Evolutionary conservation across 2,329 filamentous ascomycete species (phyloP), one percentile per base, ranked within the genome.

Genomic region (Venturia asperata): DNA sequence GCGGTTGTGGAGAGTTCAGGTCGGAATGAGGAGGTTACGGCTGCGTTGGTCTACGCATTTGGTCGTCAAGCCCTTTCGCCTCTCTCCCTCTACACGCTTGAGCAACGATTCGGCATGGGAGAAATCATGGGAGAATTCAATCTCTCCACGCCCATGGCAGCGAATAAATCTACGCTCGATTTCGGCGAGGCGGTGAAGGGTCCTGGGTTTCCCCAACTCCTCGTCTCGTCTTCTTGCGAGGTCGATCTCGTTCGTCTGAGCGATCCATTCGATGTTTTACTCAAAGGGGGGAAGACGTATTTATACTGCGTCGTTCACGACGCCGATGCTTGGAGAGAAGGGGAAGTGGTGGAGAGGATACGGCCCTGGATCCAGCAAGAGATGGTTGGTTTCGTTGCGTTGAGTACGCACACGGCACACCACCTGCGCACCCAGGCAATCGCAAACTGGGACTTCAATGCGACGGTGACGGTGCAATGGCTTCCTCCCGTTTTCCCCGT

Each of bases 1-100:
- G 45, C 63, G n/a, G 41, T 73, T 58, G 64, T 68, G 11, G 71
- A 73, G 61, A 68, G 67, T 10, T 69, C 67, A 10, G 70, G 71
- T 19, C 69, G 68, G n/a, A 71, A 73, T 68, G 72, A 73, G 66
- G 72, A 73, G 64, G 71, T 72, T 37, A 66, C 70, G 24, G 71
- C 71, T 11, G 71, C 71, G 13, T 66, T 73, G 15, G 67, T 73
- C 27, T 68, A 73, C 66, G 65, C 70, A 15, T 69, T 72, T 64
- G 72, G 71, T 34, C 69, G 68, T 9, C 69, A 71, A 27, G 65
- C 67, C 9, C 65, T 66, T 13, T 68, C 67, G 49, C 66, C 69
- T 34, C 49, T 73, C 11, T 66, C 67, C 11, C 65, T 72, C 41
- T 73, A 69, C 65, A 69, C 70, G 65, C 66, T 68, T 10, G 55